Conservation (phyloP, 2,329 filamentous ascomycete species). For the Nannizzia gypsea region DNA sequence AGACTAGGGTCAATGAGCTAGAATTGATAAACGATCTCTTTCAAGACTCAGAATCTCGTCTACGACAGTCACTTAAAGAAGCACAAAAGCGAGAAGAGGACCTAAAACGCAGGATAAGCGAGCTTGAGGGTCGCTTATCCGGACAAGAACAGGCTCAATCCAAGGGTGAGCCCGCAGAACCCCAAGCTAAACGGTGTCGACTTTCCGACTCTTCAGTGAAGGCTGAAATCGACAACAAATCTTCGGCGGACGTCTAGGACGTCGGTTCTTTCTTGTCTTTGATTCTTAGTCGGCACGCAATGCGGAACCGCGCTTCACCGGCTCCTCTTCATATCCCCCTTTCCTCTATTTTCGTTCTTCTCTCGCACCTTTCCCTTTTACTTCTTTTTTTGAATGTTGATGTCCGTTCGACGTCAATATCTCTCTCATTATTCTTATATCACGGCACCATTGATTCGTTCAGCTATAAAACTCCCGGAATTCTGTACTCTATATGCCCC, state of each 20-base stretch:
- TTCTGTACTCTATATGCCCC: background rate
- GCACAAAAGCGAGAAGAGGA: slow-evolving; percentile 67
- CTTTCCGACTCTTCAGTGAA: slow-evolving; percentile 27
- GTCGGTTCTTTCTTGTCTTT: background rate
- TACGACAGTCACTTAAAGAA: slow-evolving; percentile 59
- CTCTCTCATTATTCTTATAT: background rate
- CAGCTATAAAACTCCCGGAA: background rate
- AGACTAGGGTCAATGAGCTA: slow-evolving; percentile 87
- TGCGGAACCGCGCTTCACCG: background rate
- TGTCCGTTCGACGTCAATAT: background rate
- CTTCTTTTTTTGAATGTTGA: background rate
- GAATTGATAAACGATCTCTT: slow-evolving; percentile 88
- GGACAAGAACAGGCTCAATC: slow-evolving; percentile 19
- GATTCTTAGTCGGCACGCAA: background rate
- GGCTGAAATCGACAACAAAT: background rate
- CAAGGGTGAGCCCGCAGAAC: slow-evolving; percentile 31
- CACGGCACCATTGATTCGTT: background rate
- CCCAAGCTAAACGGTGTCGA: slow-evolving; percentile 45
- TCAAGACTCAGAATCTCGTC: slow-evolving; percentile 45
- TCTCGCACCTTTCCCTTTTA: background rate
- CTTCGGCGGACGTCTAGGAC: slow-evolving; percentile 1
- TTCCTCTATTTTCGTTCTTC: background rate
- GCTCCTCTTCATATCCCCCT: background rate
- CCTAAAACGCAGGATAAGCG: slow-evolving; percentile 69
- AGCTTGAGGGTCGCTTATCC: slow-evolving; percentile 50